A percentile compares a stretch with the other conserved stretches of the same genome.
phyloP scores from a whole-genome alignment of 164 flowering plant genomes.

The Echeveria elegans region DNA sequence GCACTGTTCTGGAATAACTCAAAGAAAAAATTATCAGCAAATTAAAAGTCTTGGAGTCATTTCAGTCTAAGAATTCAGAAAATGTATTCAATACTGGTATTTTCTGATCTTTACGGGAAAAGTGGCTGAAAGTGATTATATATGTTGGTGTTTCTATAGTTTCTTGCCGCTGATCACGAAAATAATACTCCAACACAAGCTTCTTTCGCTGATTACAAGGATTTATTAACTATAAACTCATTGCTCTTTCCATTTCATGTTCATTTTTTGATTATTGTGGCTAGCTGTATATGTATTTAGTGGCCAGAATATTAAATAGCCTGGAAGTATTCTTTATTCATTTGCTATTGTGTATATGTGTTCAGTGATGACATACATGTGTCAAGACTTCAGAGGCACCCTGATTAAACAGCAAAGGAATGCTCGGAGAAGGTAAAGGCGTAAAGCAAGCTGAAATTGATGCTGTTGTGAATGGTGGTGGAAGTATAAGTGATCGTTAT shows the following conservation, averaged over 20 bases:
- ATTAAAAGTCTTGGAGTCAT: slow-evolving; percentile 45
- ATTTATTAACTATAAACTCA: background rate
- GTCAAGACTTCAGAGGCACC: slow-evolving; percentile 94
- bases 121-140: background rate
- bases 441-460: slow-evolving; percentile 89
- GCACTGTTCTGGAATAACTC: slow-evolving; percentile 33
- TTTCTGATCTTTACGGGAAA: background rate
- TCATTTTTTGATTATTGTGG: background rate
- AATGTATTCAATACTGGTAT: slow-evolving; percentile 75
- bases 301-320: background rate
- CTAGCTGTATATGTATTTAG: background rate
- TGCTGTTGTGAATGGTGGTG: slow-evolving; percentile 71
- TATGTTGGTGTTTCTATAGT: background rate
- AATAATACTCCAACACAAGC: background rate
- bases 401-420: slow-evolving; percentile 88
- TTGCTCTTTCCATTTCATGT: background rate
- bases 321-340: too few relatives aligned
- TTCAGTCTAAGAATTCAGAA: slow-evolving; percentile 77
- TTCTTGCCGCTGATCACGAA: background rate
- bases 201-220: background rate
- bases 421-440: slow-evolving; percentile 91
- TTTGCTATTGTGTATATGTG: slow-evolving; percentile 20
- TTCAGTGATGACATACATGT: slow-evolving; percentile 98
- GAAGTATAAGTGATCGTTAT: slow-evolving; percentile 78
- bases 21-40: slow-evolving; percentile 36